Evolutionary conservation across 2,329 filamentous ascomycete species (phyloP).

Genomic region (Zasmidium angulare): DNA sequence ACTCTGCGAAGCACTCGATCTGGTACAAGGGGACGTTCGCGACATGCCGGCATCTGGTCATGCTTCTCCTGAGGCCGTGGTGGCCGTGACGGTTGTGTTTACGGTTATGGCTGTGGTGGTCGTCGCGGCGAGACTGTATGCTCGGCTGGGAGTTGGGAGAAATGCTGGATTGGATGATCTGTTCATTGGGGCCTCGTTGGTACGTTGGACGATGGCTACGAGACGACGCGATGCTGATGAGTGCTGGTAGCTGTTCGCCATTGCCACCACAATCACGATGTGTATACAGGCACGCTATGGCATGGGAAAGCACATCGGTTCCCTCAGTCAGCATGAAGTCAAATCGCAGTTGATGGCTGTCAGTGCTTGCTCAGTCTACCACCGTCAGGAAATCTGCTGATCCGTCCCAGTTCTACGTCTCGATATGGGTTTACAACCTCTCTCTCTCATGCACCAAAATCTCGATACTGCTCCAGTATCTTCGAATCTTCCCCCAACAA

Average conservation of each 20-base stretch:
- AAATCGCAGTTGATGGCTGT: conserved; percentile 23
- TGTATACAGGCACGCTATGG: conserved; percentile 23
- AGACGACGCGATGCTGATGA: not conserved
- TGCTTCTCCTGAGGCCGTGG: conserved; percentile 20
- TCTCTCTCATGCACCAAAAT: conserved; percentile 43
- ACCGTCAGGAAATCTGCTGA: not conserved
- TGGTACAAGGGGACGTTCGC: not conserved
- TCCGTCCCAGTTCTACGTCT: conserved; percentile 19
- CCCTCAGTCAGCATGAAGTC: conserved; percentile 13
- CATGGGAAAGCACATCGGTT: conserved; percentile 21
- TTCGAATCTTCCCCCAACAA: conserved; percentile 46
- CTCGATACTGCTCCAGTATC: conserved; percentile 50
- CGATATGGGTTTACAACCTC: conserved; percentile 38
- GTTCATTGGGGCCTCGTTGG: conserved; percentile 23
- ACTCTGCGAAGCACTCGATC: not conserved
- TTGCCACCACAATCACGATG: conserved; percentile 18
- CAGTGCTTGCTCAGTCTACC: not conserved
- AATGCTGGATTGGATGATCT: conserved; percentile 27
- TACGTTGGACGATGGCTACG: not conserved
- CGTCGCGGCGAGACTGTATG: conserved; percentile 16
- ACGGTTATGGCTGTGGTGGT: conserved; percentile 19
- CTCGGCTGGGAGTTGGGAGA: conserved; percentile 15
- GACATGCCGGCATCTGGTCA: conserved; percentile 14
- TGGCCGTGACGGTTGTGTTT: conserved; percentile 19
- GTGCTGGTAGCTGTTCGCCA: conserved; percentile 13